These are phyloP conservation scores for Nadsonia commutata DNA, from an alignment of 1,139 yeast genomes.

Conservation along the genomic window DNA sequence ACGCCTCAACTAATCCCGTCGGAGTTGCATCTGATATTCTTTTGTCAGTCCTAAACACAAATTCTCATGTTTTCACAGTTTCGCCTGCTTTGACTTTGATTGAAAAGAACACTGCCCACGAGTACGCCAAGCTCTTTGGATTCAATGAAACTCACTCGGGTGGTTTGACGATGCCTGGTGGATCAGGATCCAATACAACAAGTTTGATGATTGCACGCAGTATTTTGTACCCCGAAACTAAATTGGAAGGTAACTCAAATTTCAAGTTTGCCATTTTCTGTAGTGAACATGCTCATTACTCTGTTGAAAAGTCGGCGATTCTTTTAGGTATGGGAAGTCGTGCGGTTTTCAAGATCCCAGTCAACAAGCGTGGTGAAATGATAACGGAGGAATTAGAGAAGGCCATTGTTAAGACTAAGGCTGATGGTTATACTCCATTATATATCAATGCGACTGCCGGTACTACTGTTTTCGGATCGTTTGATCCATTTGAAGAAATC, in stretches of 20 bases:
- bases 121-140: conserved; percentile 57
- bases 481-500: conserved; percentile 50
- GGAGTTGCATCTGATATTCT: conserved; percentile 66
- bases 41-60: conserved; percentile 60
- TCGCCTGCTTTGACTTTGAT: conserved; percentile 69
- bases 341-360: conserved; percentile 49
- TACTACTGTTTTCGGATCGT: conserved; percentile 78
- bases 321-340: conserved; percentile 56
- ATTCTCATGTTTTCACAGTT: conserved; percentile 76
- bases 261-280: conserved; percentile 56
- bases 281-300: conserved; percentile 63
- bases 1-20: conserved; percentile 73
- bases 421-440: conserved; percentile 52
- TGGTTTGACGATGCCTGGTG: conserved; percentile 78
- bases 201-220: conserved; percentile 68
- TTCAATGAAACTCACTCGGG: conserved; percentile 45
- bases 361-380: conserved; percentile 44
- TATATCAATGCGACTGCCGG: conserved; percentile 80
- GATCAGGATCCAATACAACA: conserved; percentile 76
- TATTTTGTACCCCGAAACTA: conserved; percentile 54
- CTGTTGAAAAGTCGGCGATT: conserved; percentile 73
- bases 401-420: conserved; percentile 30
- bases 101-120: conserved; percentile 52
- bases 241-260: conserved; percentile 39
- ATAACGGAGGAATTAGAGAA: conserved; percentile 32